Conservation (phyloP, 2,329 filamentous ascomycete genomes). For the Diatrype stigma region DNA sequence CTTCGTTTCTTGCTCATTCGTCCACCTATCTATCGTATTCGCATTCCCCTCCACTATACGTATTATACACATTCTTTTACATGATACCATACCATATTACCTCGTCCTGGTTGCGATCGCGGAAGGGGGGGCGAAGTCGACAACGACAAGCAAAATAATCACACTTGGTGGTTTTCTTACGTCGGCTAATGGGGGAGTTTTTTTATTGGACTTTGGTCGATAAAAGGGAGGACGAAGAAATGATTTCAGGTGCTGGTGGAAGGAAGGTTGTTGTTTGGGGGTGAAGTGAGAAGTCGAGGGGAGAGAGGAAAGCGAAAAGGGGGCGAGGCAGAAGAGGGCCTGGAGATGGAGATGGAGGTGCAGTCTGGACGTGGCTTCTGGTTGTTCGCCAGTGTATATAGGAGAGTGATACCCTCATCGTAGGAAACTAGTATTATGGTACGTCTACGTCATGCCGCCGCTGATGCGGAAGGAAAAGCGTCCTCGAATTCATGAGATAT, state of each 20-base stretch:
- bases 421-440: not conserved
- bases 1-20: conserved; percentile 1
- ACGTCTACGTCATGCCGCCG: not conserved
- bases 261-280: not conserved
- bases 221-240: too few relatives aligned
- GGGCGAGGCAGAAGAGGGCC: not conserved
- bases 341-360: not conserved
- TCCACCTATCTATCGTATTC: not conserved
- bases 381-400: not conserved
- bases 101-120: not conserved
- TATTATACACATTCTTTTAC: conserved; percentile 14
- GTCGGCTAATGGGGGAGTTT: not conserved
- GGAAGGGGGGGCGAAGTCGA: conserved; percentile 2
- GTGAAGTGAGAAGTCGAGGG: too few relatives aligned
- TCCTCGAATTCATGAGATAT: not conserved
- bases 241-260: not conserved
- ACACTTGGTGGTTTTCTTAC: not conserved
- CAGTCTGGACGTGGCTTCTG: not conserved
- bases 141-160: not conserved
- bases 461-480: not conserved
- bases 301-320: not conserved
- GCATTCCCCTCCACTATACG: conserved; percentile 2
- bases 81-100: conserved; percentile 21
- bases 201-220: too few relatives aligned
- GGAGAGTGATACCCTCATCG: not conserved